These are phyloP conservation scores for Phaeosphaeria sp. DNA, from an alignment of 2,329 filamentous ascomycete genomes.

Conservation along the genomic window DNA sequence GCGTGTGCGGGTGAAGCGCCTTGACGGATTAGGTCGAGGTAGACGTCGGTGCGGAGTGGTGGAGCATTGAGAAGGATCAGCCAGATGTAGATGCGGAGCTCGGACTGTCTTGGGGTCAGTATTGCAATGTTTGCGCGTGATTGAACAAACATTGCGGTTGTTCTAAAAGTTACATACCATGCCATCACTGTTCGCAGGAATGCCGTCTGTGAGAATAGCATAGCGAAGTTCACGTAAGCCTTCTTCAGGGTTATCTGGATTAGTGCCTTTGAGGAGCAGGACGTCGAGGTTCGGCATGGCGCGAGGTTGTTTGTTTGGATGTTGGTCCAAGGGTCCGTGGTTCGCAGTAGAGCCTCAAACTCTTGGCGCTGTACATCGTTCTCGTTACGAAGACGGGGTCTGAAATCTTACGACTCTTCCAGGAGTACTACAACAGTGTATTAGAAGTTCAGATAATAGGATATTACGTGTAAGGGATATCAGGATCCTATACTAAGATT, in stretches of 20 bases:
- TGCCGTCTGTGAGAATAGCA: conserved; percentile 76
- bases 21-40: conserved; percentile 88
- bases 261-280: conserved; percentile 81
- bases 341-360: not conserved
- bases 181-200: conserved; percentile 79
- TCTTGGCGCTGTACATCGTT: not conserved
- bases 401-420: too few relatives aligned
- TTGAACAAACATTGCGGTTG: conserved; percentile 3
- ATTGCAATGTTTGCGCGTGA: conserved; percentile 4
- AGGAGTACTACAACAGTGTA: too few relatives aligned
- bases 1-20: conserved; percentile 93
- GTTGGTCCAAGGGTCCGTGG: not conserved
- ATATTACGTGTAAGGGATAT: too few relatives aligned
- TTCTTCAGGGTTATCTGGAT: conserved; percentile 70
- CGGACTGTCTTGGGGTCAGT: conserved; percentile 68
- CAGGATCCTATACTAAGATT: too few relatives aligned
- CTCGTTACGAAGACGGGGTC: too few relatives aligned
- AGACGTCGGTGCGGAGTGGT: conserved; percentile 83
- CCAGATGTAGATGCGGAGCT: conserved; percentile 94
- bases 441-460: too few relatives aligned
- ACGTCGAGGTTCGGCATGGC: conserved; percentile 66
- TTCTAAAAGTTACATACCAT: conserved; percentile 64
- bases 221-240: conserved; percentile 74
- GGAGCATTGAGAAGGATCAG: conserved; percentile 89
- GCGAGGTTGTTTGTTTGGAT: conserved; percentile 11